Evolutionary conservation across 1,139 yeast genomes (phyloP).

Genomic region (Fermentozyma sake): DNA sequence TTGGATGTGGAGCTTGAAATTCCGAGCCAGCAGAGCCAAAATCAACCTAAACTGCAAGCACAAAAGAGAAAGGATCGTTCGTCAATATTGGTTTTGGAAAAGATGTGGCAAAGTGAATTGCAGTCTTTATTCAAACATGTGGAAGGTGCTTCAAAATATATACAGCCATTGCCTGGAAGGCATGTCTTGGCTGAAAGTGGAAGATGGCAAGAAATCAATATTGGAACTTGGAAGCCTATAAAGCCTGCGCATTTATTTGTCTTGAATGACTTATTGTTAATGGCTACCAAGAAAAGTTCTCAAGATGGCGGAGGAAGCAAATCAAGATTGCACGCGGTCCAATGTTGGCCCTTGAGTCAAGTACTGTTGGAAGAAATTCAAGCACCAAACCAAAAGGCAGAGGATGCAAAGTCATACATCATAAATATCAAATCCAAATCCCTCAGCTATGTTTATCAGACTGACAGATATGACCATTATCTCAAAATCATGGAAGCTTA

Average conservation of each 20-base stretch:
- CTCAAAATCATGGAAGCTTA: slow-evolving; percentile 54
- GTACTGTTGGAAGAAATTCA: slow-evolving; percentile 45
- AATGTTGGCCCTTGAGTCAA: slow-evolving; percentile 74
- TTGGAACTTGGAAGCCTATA: slow-evolving; percentile 80
- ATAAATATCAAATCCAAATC: slow-evolving; percentile 46
- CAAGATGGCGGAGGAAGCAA: slow-evolving; percentile 22
- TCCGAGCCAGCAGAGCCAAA: too few relatives aligned
- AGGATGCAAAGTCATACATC: slow-evolving; percentile 30
- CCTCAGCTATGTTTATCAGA: slow-evolving; percentile 56
- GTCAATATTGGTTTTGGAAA: slow-evolving; percentile 68
- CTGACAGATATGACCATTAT: slow-evolving; percentile 60
- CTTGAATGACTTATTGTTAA: slow-evolving; percentile 69
- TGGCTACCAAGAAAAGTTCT: slow-evolving; percentile 60
- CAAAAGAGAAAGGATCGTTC: slow-evolving; percentile 50
- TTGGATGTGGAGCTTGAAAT: slow-evolving; percentile 38
- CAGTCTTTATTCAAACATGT: slow-evolving; percentile 73
- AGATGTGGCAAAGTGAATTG: slow-evolving; percentile 77
- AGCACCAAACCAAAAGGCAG: slow-evolving; percentile 18
- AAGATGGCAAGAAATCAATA: slow-evolving; percentile 83
- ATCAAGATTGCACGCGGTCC: slow-evolving; percentile 59
- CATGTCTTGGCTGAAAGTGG: slow-evolving; percentile 79
- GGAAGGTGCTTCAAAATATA: slow-evolving; percentile 82
- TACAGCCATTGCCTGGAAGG: slow-evolving; percentile 75
- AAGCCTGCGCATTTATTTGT: slow-evolving; percentile 74
- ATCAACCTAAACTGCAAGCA: slow-evolving; percentile 2